Percentiles rank a stretch among this genome's conserved stretches.
Evolutionary conservation across 163 green algal species (phyloP).

Genomic region (Dunaliella salina): DNA sequence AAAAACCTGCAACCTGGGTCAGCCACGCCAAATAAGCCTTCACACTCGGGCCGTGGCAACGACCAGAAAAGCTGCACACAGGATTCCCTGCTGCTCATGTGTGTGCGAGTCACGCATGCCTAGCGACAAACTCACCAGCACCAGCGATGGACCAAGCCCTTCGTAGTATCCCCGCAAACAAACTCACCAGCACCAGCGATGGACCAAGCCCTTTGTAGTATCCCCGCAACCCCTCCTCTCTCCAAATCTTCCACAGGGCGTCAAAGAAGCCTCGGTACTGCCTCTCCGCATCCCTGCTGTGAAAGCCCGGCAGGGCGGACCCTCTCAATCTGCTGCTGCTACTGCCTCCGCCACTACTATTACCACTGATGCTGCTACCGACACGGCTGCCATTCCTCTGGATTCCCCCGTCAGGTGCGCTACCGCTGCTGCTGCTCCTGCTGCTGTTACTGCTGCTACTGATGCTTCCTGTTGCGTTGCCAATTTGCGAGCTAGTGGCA

Average conservation of each 20-base stretch:
- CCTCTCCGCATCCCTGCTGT: background rate
- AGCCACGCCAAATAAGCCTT: background rate
- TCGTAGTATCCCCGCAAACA: constrained; percentile 60
- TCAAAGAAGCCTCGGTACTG: constrained; percentile 73
- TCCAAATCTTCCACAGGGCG: constrained; percentile 55
- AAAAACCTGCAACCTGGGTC: background rate
- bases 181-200: constrained; percentile 71
- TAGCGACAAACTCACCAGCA: constrained; percentile 57
- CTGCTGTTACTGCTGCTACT: background rate
- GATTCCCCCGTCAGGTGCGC: too few species aligned
- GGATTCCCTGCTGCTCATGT: background rate
- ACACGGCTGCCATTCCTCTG: background rate
- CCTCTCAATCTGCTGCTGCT: background rate
- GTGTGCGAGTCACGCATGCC: background rate
- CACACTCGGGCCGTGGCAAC: background rate
- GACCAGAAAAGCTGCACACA: background rate
- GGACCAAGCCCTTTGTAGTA: constrained; percentile 75
- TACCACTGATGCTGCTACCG: background rate
- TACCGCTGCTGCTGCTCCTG: background rate
- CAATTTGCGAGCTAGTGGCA: background rate
- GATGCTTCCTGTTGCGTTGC: background rate
- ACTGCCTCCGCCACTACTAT: background rate
- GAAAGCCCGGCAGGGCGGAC: background rate
- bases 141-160: constrained; percentile 70
- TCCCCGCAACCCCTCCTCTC: constrained; percentile 52